These are phyloP conservation scores for Termitomyces sp. DNA, from an alignment of 768 basidiomycete genomes.

Conservation along the genomic window DNA sequence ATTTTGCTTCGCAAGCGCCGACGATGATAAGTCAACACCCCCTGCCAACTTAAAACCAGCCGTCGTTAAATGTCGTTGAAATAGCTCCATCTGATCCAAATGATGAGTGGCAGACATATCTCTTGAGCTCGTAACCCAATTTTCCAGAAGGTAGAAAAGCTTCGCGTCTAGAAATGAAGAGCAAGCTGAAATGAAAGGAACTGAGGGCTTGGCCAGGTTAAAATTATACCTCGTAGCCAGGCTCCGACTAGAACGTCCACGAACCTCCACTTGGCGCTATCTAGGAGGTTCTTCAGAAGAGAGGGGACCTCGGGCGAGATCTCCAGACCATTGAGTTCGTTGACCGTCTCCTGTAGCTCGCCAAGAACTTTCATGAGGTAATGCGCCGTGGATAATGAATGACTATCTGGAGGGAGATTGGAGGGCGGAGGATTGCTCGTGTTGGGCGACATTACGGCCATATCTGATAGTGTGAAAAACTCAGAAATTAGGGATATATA, in stretches of 20 bases:
- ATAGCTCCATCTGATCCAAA: constrained; percentile 72
- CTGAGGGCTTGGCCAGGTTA: constrained; percentile 4
- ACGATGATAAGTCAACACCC: constrained; percentile 57
- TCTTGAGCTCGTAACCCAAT: constrained; percentile 68
- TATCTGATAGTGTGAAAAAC: constrained; percentile 80
- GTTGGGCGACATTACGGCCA: constrained; percentile 59
- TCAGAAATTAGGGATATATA: constrained; percentile 77
- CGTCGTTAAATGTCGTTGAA: constrained; percentile 76
- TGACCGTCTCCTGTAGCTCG: constrained; percentile 85
- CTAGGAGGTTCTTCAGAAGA: constrained; percentile 69
- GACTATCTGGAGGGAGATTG: constrained; percentile 70
- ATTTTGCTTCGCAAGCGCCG: constrained; percentile 55
- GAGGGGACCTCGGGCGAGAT: constrained; percentile 72
- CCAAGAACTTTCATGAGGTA: constrained; percentile 77
- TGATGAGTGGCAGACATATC: constrained; percentile 71
- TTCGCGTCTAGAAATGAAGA: constrained; percentile 60
- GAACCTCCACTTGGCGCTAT: constrained; percentile 86
- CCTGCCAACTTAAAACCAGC: constrained; percentile 79
- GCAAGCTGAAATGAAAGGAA: not conserved
- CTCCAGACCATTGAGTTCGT: constrained; percentile 77
- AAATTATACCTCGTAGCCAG: constrained; percentile 76
- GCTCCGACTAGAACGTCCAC: constrained; percentile 71
- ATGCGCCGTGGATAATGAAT: constrained; percentile 78
- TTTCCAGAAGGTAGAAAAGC: constrained; percentile 79
- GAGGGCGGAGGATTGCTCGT: constrained; percentile 40